Percentiles rank a stretch among this genome's conserved stretches.
phyloP scores from a whole-genome alignment of 345 rosid genomes.

The Odontarrhena argentea region DNA sequence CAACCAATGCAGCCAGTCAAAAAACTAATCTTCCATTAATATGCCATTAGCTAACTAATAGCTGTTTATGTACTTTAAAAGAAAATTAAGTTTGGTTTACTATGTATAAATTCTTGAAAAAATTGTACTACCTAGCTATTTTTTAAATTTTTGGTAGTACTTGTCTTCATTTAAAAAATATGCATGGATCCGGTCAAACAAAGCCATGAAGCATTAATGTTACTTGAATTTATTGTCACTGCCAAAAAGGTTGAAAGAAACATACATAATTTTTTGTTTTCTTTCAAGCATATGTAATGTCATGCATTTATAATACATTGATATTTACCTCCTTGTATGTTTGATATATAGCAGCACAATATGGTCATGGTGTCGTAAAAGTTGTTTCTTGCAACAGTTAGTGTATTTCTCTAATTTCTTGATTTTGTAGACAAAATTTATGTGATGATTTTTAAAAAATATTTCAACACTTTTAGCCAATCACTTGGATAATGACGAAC shows the following conservation, averaged over 20 bases:
- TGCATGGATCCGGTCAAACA: conserved; percentile 41
- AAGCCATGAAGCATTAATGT: conserved; percentile 30
- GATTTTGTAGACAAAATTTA: no score
- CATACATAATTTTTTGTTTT: not conserved
- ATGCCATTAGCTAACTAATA: conserved; percentile 2
- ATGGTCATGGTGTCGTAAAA: no score
- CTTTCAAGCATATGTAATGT: not conserved
- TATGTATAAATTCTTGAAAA: not conserved
- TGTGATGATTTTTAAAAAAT: not conserved
- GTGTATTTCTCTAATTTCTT: no score
- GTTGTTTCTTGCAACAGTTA: no score
- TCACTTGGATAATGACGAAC: conserved; percentile 5
- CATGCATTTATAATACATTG: conserved; percentile 20
- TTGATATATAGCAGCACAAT: not conserved
- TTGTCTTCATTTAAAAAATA: not conserved
- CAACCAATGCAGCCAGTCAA: not conserved
- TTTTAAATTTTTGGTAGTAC: not conserved
- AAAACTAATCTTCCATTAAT: not conserved
- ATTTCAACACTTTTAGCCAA: not conserved
- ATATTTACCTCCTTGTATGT: not conserved
- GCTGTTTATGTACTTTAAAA: conserved; percentile 10
- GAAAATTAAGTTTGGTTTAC: not conserved
- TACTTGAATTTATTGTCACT: conserved; percentile 28
- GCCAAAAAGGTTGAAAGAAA: conserved; percentile 19
- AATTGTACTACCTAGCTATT: no score